Conservation (phyloP, 441 rosid species). For the Gossypium davidsonii region DNA sequence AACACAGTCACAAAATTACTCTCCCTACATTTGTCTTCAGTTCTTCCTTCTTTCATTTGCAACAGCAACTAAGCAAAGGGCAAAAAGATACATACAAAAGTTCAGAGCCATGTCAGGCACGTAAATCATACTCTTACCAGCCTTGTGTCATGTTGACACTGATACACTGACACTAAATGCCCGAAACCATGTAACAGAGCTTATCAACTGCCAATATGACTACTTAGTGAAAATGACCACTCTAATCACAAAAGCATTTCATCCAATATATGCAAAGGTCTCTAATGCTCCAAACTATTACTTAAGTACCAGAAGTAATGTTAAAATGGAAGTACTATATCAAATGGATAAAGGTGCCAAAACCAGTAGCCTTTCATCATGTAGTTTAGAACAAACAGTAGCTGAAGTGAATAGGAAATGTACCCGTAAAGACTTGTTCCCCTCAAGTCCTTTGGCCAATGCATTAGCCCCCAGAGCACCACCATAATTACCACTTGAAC, state of each 20-base stretch:
- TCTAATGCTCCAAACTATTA: not conserved
- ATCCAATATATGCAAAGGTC: not conserved
- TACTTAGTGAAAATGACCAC: not conserved
- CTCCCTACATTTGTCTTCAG: not conserved
- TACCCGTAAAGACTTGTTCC: conserved; percentile 83
- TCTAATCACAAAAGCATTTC: not conserved
- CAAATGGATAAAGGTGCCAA: not conserved
- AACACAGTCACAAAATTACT: not conserved
- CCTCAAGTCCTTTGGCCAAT: conserved; percentile 85
- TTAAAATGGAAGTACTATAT: not conserved
- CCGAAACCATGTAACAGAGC: not conserved
- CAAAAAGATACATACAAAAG: not conserved
- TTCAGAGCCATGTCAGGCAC: not conserved
- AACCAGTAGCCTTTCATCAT: not conserved
- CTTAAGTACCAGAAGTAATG: not conserved
- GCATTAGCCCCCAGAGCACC: conserved; percentile 96
- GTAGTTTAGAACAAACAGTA: not conserved
- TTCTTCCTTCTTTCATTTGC: not conserved
- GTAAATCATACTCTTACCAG: not conserved
- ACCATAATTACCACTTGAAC: conserved; percentile 80
- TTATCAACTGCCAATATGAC: not conserved
- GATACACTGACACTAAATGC: not conserved
- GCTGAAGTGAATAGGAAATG: conserved; percentile 3
- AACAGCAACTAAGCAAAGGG: not conserved
- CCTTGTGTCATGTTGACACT: not conserved